Evolutionary conservation across 345 rosid genomes (phyloP).

Genomic region (Kernera saxatilis): DNA sequence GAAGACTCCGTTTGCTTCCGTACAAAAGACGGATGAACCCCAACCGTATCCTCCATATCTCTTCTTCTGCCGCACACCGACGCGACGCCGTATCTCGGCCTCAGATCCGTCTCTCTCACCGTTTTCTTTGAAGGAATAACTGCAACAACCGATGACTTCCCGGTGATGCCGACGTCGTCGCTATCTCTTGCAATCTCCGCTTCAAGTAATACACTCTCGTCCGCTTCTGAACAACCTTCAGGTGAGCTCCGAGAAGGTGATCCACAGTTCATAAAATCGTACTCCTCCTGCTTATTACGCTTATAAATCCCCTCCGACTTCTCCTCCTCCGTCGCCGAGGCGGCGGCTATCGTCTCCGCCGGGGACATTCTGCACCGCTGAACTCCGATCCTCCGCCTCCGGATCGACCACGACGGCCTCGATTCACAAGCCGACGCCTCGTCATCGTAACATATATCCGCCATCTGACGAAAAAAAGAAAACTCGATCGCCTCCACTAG

Average conservation of each 20-base stretch:
- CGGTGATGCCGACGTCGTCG: not conserved
- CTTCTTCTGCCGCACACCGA: slow-evolving; percentile 80
- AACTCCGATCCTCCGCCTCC: slow-evolving; percentile 67
- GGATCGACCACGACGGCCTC: slow-evolving; percentile 42
- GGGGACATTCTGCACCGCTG: slow-evolving; percentile 46
- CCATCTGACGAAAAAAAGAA: slow-evolving; percentile 29
- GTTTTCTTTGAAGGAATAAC: not conserved
- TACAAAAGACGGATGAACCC: slow-evolving; percentile 47
- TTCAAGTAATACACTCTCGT: not conserved
- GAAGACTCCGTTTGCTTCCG: slow-evolving; percentile 20
- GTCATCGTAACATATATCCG: slow-evolving; percentile 55
- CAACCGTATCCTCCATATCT: slow-evolving; percentile 87
- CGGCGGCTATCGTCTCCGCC: not conserved
- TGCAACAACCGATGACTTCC: not conserved
- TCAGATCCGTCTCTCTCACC: not conserved
- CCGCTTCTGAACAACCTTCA: slow-evolving; percentile 4
- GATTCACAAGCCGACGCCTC: slow-evolving; percentile 26
- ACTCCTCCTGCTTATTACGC: slow-evolving; percentile 37
- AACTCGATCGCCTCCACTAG: not conserved
- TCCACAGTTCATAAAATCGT: not conserved
- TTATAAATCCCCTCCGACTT: slow-evolving; percentile 28
- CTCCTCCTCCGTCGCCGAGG: not conserved
- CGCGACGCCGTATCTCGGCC: slow-evolving; percentile 61
- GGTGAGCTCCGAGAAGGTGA: slow-evolving; percentile 28
- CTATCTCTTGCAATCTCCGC: not conserved